These are phyloP conservation scores for Nigrospora sphaerica DNA, from an alignment of 2,329 filamentous ascomycete genomes.

Conservation along the genomic window DNA sequence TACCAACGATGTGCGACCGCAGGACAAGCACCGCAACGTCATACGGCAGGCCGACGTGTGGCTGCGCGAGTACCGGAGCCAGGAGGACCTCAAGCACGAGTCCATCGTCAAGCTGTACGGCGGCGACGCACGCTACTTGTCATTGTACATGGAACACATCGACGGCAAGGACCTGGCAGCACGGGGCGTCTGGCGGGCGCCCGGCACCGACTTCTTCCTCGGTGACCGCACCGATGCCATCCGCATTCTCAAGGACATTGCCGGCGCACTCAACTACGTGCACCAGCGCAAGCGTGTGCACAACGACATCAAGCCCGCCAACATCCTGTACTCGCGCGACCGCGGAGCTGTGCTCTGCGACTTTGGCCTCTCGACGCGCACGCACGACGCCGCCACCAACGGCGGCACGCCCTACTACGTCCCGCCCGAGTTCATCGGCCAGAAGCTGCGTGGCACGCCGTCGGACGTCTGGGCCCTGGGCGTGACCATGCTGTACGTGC, in stretches of 20 bases:
- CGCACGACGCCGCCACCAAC: slow-evolving; percentile 35
- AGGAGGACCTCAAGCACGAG: slow-evolving; percentile 46
- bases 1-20: slow-evolving; percentile 33
- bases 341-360: slow-evolving; percentile 54
- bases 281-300: slow-evolving; percentile 47
- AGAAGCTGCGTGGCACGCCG: slow-evolving; percentile 43
- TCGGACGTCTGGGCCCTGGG: slow-evolving; percentile 56
- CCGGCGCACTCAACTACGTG: slow-evolving; percentile 47
- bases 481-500: slow-evolving; percentile 53
- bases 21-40: slow-evolving; percentile 45
- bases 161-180: slow-evolving; percentile 48
- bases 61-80: slow-evolving; percentile 50
- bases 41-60: slow-evolving; percentile 55
- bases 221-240: slow-evolving; percentile 41
- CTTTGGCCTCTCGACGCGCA: slow-evolving; percentile 48
- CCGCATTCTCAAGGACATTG: slow-evolving; percentile 47
- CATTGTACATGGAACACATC: slow-evolving; percentile 55
- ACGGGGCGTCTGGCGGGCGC: slow-evolving; percentile 40
- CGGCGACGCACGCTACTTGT: slow-evolving; percentile 52
- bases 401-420: slow-evolving; percentile 57
- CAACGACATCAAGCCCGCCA: slow-evolving; percentile 57
- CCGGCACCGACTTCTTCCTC: slow-evolving; percentile 38
- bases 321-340: slow-evolving; percentile 52
- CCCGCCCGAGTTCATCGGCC: slow-evolving; percentile 52
- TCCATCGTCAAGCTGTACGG: slow-evolving; percentile 53